Evolutionary conservation across 75 land plant genomes (phyloP).

Genomic region (Cryptomeria japonica): DNA sequence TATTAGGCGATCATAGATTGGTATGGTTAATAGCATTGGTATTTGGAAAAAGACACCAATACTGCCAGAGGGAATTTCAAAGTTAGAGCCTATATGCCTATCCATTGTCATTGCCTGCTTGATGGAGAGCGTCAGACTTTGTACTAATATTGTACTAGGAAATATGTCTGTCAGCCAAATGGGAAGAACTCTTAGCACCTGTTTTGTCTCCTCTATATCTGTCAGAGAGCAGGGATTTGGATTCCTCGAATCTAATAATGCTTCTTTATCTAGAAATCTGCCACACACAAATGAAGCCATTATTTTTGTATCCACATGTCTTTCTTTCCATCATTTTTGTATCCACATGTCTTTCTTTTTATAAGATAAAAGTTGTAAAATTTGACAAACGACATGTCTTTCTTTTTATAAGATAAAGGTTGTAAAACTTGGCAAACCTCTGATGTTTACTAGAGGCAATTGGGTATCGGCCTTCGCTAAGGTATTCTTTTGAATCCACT

Average conservation of each 20-base stretch:
- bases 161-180: conserved; percentile 47
- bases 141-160: conserved; percentile 60
- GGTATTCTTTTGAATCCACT: conserved; percentile 52
- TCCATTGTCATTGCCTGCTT: conserved; percentile 78
- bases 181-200: conserved; percentile 62
- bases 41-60: conserved; percentile 51
- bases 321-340: conserved; percentile 13
- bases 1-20: conserved; percentile 51
- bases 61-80: conserved; percentile 76
- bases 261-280: conserved; percentile 77
- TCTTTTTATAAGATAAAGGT: background rate
- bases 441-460: conserved; percentile 43
- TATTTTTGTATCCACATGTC: conserved; percentile 17
- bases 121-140: conserved; percentile 62
- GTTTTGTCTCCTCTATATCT: conserved; percentile 86
- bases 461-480: conserved; percentile 35
- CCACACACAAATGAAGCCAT: conserved; percentile 4
- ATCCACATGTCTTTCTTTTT: conserved; percentile 14
- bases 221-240: conserved; percentile 65
- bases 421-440: conserved; percentile 30
- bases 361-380: no score
- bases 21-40: conserved; percentile 55
- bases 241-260: conserved; percentile 24
- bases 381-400: no score
- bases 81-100: conserved; percentile 46